Conservation (phyloP, 2,329 filamentous ascomycete species). For the Cladosporium sp. region DNA sequence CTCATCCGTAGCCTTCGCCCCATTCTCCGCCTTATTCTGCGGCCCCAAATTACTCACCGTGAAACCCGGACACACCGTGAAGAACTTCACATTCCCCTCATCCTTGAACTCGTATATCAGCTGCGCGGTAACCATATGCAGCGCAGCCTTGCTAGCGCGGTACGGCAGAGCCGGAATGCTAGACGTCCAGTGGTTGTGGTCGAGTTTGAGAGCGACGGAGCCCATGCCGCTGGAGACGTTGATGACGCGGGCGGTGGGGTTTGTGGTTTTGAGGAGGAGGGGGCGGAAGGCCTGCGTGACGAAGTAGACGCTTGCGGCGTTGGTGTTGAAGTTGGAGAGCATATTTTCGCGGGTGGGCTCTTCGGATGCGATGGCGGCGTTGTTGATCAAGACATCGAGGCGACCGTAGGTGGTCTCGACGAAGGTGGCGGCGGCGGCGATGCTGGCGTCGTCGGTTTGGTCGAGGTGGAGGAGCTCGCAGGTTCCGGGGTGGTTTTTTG, state of each 20-base stretch:
- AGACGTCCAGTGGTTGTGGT: slow-evolving; percentile 33
- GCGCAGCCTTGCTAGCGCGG: slow-evolving; percentile 43
- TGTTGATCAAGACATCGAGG: slow-evolving; percentile 50
- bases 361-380: slow-evolving; percentile 40
- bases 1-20: slow-evolving; percentile 17
- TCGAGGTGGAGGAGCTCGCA: slow-evolving; percentile 53
- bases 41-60: slow-evolving; percentile 44
- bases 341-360: slow-evolving; percentile 36
- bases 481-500: slow-evolving; percentile 34
- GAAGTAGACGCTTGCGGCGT: slow-evolving; percentile 52
- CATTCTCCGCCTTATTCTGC: slow-evolving; percentile 4
- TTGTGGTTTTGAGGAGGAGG: slow-evolving; percentile 40
- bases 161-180: slow-evolving; percentile 38
- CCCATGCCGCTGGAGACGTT: slow-evolving; percentile 42
- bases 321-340: slow-evolving; percentile 41
- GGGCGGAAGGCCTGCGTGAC: slow-evolving; percentile 47
- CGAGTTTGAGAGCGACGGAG: slow-evolving; percentile 37
- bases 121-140: slow-evolving; percentile 51
- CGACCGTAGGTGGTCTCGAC: slow-evolving; percentile 41
- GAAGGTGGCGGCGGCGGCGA: slow-evolving; percentile 47
- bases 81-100: slow-evolving; percentile 48
- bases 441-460: slow-evolving; percentile 54
- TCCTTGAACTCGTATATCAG: slow-evolving; percentile 44
- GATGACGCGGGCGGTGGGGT: slow-evolving; percentile 40
- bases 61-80: slow-evolving; percentile 46